Base-by-base conservation (phyloP, 495 filamentous ascomycete species). In the Entonaema liquescens region DNA sequence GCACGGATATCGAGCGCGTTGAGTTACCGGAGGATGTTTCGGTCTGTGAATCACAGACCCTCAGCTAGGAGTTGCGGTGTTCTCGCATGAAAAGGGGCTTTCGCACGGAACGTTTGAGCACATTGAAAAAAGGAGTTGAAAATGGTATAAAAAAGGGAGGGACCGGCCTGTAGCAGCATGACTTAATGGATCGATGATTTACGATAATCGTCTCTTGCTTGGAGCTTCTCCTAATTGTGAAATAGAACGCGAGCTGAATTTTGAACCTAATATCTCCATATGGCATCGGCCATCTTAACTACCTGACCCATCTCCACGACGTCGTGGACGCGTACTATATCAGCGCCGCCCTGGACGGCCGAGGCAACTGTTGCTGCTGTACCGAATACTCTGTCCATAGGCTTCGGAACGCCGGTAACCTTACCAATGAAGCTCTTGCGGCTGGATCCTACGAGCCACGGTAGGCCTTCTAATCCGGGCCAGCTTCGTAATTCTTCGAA, bases 281-380 rank as follows among this genome's bases (percentile, higher is more conserved):
- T 92, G 2, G 93, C 95, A 86, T 97, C 95, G 8, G 93, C 91
- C 87, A 99, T 93, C 76, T 88, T 90, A 3, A 89, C 88, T 21
- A 97, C 95, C 81, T 93, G 87, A 72, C 82, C 86, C 95, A 98
- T 99, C 83, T 97, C 92, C 68, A 82, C 79, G 4, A 94, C 93
- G 85, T 98, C 95, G 85, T 99, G 95, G 26, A 99, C 95, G 65
- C 95, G 84, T 21, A 99, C 92, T 59, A 99, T 89, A 85, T 98
- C 95, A 15, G 94, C 95, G 2, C 95, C 95, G n/a, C 93, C 93
- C 61, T 90, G 88, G 40, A 99, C 88, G 73, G 93, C 93, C 17
- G 93, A 91, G 9, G 93, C 89, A 2, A 98, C 93, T 2, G 94
- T 92, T 12, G 91, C 93, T 11, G 93, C 95, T 0, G 95, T 98